phyloP scores from a whole-genome alignment of 1,139 yeast genomes.

The Protomyces gravidus region DNA sequence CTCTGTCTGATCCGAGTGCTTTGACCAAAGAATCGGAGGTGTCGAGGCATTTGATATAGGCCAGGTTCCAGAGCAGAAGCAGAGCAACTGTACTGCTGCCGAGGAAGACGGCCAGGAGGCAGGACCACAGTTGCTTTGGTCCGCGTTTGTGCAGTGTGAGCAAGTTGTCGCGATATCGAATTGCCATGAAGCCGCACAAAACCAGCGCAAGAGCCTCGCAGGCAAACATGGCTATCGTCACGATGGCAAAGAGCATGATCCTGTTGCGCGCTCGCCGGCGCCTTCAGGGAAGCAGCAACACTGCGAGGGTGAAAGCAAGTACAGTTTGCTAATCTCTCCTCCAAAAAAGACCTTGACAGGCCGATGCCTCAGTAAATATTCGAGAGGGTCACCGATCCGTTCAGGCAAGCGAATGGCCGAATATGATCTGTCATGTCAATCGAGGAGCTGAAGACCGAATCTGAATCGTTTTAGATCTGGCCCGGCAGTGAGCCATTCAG shows the following conservation, averaged over 20 bases:
- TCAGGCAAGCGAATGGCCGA: no score
- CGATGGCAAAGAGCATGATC: constrained; percentile 8
- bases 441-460: no score
- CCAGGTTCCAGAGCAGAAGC: constrained; percentile 12
- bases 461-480: no score
- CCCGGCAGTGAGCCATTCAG: no score
- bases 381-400: no score
- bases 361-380: no score
- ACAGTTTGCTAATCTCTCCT: no score
- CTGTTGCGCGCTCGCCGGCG: no score
- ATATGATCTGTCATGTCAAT: no score
- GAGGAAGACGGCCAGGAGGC: constrained; percentile 16
- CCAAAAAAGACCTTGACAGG: no score
- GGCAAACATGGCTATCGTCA: constrained; percentile 4
- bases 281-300: no score
- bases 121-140: constrained; percentile 10
- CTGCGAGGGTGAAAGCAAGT: no score
- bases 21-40: constrained; percentile 6
- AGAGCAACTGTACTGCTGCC: neutral
- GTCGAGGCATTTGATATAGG: constrained; percentile 21
- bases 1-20: neutral
- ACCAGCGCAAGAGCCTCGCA: constrained; percentile 1
- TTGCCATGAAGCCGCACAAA: constrained; percentile 4
- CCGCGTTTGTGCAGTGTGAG: constrained; percentile 8
- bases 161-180: constrained; percentile 19